Conservation (phyloP, 179 eudicot genomes). For the Camellia oleifera region DNA sequence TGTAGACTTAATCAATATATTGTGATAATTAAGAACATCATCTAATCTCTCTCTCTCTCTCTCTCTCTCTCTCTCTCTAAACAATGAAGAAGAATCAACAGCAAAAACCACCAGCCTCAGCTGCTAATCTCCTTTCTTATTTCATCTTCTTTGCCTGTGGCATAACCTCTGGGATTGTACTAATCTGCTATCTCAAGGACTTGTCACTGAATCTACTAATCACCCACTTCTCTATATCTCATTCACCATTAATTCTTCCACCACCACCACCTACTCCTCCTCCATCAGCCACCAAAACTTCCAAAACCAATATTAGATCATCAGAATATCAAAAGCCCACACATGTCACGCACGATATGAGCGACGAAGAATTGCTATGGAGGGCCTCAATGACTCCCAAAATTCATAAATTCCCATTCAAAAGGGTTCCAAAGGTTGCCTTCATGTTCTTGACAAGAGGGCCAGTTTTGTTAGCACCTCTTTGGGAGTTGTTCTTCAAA, state of each 20-base stretch:
- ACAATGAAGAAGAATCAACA: conserved; percentile 17
- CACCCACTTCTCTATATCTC: conserved; percentile 21
- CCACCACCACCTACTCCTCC: not conserved
- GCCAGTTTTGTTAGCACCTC: conserved; percentile 37
- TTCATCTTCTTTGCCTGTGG: conserved; percentile 30
- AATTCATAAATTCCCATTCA: conserved; percentile 19
- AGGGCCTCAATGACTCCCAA: conserved; percentile 52
- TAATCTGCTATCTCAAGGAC: conserved; percentile 29
- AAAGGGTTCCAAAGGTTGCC: conserved; percentile 38
- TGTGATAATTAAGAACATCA: not conserved
- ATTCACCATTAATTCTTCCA: not conserved
- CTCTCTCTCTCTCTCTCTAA: conserved; percentile 8
- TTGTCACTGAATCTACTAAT: conserved; percentile 25
- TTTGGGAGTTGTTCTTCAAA: conserved; percentile 66
- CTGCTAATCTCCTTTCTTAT: conserved; percentile 29
- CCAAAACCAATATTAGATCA: not conserved
- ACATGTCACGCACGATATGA: conserved; percentile 37
- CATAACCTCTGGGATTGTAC: conserved; percentile 35
- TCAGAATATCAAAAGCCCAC: conserved; percentile 6
- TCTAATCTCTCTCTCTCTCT: conserved; percentile 21
- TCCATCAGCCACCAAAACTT: not conserved
- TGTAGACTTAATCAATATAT: no score
- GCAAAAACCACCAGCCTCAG: not conserved
- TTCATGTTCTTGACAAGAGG: conserved; percentile 68
- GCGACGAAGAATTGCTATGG: conserved; percentile 62